These are phyloP conservation scores for Penicillium decumbens DNA, from an alignment of 2,329 filamentous ascomycete species.

Conservation along the genomic window DNA sequence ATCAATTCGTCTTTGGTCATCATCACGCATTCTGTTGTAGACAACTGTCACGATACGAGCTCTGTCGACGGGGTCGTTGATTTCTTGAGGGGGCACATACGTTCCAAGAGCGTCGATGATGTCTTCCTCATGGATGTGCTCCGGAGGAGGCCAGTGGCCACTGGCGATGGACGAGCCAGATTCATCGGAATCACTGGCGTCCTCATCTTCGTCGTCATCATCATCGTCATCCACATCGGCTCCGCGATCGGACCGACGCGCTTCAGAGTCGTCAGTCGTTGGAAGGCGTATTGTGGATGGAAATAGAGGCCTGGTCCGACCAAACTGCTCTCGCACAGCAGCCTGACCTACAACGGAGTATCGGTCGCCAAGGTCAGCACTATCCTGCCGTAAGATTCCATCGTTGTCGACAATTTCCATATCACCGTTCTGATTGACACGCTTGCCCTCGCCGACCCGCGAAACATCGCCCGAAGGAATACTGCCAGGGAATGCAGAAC, in stretches of 20 bases:
- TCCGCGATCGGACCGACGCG: slow-evolving; percentile 4
- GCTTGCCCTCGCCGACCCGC: slow-evolving; percentile 63
- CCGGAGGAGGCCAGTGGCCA: slow-evolving; percentile 38
- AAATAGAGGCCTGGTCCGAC: slow-evolving; percentile 32
- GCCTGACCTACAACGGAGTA: slow-evolving; percentile 56
- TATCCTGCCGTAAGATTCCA: slow-evolving; percentile 57
- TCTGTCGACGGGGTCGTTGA: slow-evolving; percentile 42
- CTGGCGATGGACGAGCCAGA: slow-evolving; percentile 28
- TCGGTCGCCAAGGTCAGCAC: slow-evolving; percentile 57
- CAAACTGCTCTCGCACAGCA: slow-evolving; percentile 36
- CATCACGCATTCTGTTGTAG: slow-evolving; percentile 38
- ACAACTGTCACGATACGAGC: slow-evolving; percentile 38
- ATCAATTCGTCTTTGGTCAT: slow-evolving; percentile 36
- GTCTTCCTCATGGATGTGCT: slow-evolving; percentile 39
- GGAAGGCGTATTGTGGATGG: slow-evolving; percentile 28
- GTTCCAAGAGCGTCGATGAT: slow-evolving; percentile 42
- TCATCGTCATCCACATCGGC: slow-evolving; percentile 20
- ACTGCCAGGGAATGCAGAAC: slow-evolving; percentile 68
- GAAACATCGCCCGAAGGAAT: slow-evolving; percentile 61
- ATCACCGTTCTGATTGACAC: slow-evolving; percentile 59
- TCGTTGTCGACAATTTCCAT: slow-evolving; percentile 59
- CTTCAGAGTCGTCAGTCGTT: slow-evolving; percentile 7
- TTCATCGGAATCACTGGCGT: slow-evolving; percentile 20
- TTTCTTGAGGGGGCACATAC: slow-evolving; percentile 40
- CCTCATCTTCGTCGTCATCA: slow-evolving; percentile 21